Evolutionary conservation across 495 filamentous ascomycete genomes (phyloP).

Genomic region (Aspergillus egyptiacus): DNA sequence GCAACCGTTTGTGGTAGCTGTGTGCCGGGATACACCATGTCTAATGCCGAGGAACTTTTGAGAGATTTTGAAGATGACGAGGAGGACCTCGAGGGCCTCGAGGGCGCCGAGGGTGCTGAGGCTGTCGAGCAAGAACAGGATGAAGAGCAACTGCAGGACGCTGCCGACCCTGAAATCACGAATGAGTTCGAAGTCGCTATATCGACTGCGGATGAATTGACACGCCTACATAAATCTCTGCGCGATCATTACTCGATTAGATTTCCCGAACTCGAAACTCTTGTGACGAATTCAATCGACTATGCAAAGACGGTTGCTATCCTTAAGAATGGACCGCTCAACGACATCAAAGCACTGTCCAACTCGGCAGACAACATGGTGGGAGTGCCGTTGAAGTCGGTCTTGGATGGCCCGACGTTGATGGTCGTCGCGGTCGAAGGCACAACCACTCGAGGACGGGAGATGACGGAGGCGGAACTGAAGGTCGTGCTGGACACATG

Average conservation of each 20-base stretch:
- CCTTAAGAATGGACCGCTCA: slow-evolving; percentile 86
- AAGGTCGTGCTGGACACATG: slow-evolving; percentile 71
- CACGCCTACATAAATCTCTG: slow-evolving; percentile 89
- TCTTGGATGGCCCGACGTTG: slow-evolving; percentile 80
- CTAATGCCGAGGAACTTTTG: slow-evolving; percentile 41
- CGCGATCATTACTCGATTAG: slow-evolving; percentile 91
- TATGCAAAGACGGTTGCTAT: slow-evolving; percentile 95
- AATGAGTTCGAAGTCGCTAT: slow-evolving; percentile 93
- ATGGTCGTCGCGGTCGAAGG: slow-evolving; percentile 98
- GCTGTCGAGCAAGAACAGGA: slow-evolving; percentile 18
- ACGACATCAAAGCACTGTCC: slow-evolving; percentile 71
- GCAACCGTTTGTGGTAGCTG: neutral
- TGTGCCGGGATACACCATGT: slow-evolving; percentile 26
- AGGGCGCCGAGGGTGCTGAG: slow-evolving; percentile 25
- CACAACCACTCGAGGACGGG: slow-evolving; percentile 74
- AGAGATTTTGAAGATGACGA: slow-evolving; percentile 42
- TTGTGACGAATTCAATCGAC: slow-evolving; percentile 86
- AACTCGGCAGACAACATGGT: slow-evolving; percentile 69
- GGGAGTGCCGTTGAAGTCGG: slow-evolving; percentile 63
- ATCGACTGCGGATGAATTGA: slow-evolving; percentile 84
- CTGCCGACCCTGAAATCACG: slow-evolving; percentile 36
- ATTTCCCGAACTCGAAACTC: slow-evolving; percentile 92
- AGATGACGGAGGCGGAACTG: slow-evolving; percentile 69
- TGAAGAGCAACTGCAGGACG: slow-evolving; percentile 21
- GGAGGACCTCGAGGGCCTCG: slow-evolving; percentile 28